phyloP scores from a whole-genome alignment of 2,329 filamentous ascomycete species.

The Bretziella fagacearum region DNA sequence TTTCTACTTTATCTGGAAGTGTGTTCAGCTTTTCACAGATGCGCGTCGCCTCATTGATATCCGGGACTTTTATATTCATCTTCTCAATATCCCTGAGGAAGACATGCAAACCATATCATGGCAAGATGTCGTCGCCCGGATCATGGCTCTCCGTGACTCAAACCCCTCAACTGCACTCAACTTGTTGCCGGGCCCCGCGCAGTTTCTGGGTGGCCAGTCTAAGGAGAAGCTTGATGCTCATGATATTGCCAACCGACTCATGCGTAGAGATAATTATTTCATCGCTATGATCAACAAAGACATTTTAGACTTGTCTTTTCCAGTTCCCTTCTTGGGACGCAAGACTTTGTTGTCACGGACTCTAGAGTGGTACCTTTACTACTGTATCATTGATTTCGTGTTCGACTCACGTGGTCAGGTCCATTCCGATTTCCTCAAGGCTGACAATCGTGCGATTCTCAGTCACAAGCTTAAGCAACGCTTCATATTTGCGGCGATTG shows the following conservation, averaged over 20 bases:
- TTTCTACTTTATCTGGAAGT: constrained; percentile 71
- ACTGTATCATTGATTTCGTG: constrained; percentile 81
- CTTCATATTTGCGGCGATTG: constrained; percentile 65
- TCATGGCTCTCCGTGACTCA: constrained; percentile 69
- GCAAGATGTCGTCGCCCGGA: constrained; percentile 73
- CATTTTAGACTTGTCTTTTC: constrained; percentile 69
- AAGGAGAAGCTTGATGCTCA: constrained; percentile 91
- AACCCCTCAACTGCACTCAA: constrained; percentile 62
- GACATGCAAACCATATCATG: constrained; percentile 92
- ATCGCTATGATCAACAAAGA: constrained; percentile 98
- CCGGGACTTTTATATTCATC: constrained; percentile 69
- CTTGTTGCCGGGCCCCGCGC: constrained; percentile 33
- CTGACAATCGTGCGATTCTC: constrained; percentile 60
- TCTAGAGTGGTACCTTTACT: constrained; percentile 79
- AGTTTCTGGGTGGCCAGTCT: constrained; percentile 62
- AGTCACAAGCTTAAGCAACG: constrained; percentile 62
- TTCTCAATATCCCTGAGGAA: constrained; percentile 62
- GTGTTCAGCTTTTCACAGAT: constrained; percentile 57
- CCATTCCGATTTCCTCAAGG: constrained; percentile 67
- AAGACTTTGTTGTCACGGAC: constrained; percentile 77
- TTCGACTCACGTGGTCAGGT: constrained; percentile 85
- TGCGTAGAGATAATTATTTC: constrained; percentile 93
- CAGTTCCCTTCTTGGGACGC: constrained; percentile 64
- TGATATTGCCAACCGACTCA: constrained; percentile 89
- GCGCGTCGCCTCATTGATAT: constrained; percentile 57